Evolutionary conservation across 352 stramenopile genomes (phyloP).

Genomic region (Globisporangium emineosum): DNA sequence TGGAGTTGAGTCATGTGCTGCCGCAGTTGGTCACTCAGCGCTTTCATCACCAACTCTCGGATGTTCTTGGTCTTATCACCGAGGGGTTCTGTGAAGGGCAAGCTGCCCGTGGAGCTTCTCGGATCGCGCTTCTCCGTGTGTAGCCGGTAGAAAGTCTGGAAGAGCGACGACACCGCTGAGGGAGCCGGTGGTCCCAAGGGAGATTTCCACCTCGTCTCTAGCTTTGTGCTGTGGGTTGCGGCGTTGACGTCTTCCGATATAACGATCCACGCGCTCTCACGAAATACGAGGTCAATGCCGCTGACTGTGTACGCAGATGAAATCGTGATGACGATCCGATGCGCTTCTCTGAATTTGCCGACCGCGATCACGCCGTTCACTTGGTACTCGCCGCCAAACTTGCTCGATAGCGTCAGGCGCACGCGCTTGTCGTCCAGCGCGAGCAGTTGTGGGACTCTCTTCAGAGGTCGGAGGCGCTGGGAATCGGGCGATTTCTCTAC

Average conservation of each 20-base stretch:
- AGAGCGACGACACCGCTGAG: neutral
- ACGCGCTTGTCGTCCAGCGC: neutral
- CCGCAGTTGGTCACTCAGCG: neutral
- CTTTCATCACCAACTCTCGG: neutral
- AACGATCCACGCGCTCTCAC: slow-evolving; percentile 5
- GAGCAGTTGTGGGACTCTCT: neutral
- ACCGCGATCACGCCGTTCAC: neutral
- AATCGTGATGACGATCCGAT: neutral
- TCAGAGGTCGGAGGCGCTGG: neutral
- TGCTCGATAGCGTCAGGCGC: neutral
- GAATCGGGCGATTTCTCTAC: neutral
- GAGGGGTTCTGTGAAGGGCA: neutral
- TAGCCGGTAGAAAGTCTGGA: neutral
- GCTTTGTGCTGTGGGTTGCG: neutral
- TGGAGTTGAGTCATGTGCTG: neutral
- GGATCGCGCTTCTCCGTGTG: neutral
- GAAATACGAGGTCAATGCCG: neutral
- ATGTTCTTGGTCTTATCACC: neutral
- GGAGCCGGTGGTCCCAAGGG: neutral
- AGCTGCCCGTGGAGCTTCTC: neutral
- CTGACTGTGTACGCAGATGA: neutral
- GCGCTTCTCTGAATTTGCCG: slow-evolving; percentile 2
- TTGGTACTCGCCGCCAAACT: neutral
- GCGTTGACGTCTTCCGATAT: neutral
- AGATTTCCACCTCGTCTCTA: neutral